These are phyloP conservation scores for Diplosphaera chodatii DNA, from an alignment of 139 green algal genomes.

Conservation along the genomic window DNA sequence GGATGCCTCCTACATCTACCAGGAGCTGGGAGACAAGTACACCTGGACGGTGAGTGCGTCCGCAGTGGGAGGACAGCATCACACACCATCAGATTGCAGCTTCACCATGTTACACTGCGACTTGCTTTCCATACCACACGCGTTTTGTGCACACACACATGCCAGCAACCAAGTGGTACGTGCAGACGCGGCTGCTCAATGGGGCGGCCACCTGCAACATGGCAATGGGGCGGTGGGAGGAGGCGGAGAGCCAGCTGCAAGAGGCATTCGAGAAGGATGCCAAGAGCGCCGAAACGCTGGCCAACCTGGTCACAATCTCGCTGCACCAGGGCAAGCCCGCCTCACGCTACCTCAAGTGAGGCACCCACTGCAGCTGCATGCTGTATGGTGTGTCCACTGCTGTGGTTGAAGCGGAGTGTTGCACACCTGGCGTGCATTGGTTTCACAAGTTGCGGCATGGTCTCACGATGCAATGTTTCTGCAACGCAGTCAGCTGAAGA, in stretches of 20 bases:
- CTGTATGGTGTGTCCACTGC: too few species aligned
- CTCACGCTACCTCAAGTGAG: conserved; percentile 55
- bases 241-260: conserved; percentile 58
- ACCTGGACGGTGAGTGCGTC: conserved; percentile 83
- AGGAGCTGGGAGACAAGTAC: conserved; percentile 94
- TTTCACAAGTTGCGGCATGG: not conserved
- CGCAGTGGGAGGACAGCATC: too few species aligned
- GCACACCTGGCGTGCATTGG: too few species aligned
- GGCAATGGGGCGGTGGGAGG: conserved; percentile 77
- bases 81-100: too few species aligned
- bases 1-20: conserved; percentile 92
- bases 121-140: too few species aligned
- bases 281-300: conserved; percentile 86
- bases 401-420: not conserved
- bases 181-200: conserved; percentile 73
- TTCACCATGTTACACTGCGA: too few species aligned
- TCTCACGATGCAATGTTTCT: conserved; percentile 11
- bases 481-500: conserved; percentile 59
- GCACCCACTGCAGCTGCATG: too few species aligned
- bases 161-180: not conserved
- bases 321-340: conserved; percentile 83
- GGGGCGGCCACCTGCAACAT: conserved; percentile 84
- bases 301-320: conserved; percentile 78
- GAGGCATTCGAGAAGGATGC: conserved; percentile 84
- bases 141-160: too few species aligned